Base-by-base conservation (phyloP, 2,329 filamentous ascomycete species). In the Rhinocladiella mackenziei region DNA sequence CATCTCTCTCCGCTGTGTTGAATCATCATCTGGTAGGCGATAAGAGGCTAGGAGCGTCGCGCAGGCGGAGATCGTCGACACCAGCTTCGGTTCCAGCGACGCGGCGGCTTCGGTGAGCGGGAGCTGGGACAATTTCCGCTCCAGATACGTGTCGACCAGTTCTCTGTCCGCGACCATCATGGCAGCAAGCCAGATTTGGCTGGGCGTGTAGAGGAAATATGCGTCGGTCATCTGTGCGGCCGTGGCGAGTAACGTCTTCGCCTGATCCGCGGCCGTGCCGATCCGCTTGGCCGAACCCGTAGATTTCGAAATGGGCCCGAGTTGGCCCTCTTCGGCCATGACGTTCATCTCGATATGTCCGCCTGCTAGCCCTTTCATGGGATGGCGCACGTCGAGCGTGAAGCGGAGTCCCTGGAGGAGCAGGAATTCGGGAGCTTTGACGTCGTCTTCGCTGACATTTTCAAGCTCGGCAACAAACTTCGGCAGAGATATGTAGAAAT, bases 191-290 rank as follows among this genome's bases (percentile, higher is more conserved):
- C 89, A 89, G 62, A 97, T 94, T 64, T 98, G 92, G 17, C 86
- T 85, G 0, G 92, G 92, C 0, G 91, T 91, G 68, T 86, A 97
- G 65, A 95, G 84, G 67, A 97, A 96, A 69, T 97, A 97, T n/a
- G 80, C 89, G 59, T 98, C 92, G 18, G 91, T 95, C 50, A 96
- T 76, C 38, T 94, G 71, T 0, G 89, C 86, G 45, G 86, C 85
- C 42, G 81, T 84, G 60, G 87, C 87, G 42, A 94, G 77, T 34
- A 87, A 74, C 14, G 82, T 78, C 30, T 85, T 77, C 0, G 89
- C 85, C 39, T 75, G 76, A n/a, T 73, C 72, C 60, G 94, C 89
- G 0, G 87, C 87, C 8, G 73, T 72, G 19, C 69, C 69, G 38
- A 81, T 71, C 14, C 78, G 70, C 44, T 72, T 63, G 14, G 43